These are phyloP conservation scores for Hypoxylon crocopeplum DNA, from an alignment of 495 filamentous ascomycete species.

Conservation along the genomic window DNA sequence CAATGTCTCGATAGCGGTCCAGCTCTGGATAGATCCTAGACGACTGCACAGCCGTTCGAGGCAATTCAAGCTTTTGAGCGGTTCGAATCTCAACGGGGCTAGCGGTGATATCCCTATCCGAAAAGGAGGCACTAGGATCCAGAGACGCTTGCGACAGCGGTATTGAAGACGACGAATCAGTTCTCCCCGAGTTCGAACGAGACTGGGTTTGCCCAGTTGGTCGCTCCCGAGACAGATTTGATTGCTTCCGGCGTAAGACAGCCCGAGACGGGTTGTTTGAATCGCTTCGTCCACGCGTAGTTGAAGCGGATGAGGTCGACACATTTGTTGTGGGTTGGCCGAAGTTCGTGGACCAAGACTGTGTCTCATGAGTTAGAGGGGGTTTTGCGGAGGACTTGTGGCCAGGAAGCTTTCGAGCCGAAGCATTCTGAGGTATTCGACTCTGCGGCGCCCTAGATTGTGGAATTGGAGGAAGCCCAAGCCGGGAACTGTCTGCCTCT, in stretches of 20 bases:
- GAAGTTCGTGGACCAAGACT: constrained; percentile 37
- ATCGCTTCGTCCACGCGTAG: constrained; percentile 12
- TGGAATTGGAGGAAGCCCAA: constrained; percentile 37
- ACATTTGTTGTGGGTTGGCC: constrained; percentile 19
- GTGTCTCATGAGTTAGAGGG: constrained; percentile 41
- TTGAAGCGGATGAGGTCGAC: constrained; percentile 21
- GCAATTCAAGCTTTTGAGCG: constrained; percentile 45
- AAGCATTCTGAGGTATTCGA: constrained; percentile 45
- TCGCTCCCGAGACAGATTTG: constrained; percentile 50
- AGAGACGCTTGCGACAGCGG: constrained; percentile 41
- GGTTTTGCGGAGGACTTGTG: constrained; percentile 24
- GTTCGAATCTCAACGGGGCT: constrained; percentile 48
- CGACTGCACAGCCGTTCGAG: constrained; percentile 41
- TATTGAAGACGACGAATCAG: constrained; percentile 49
- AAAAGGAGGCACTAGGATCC: constrained; percentile 36
- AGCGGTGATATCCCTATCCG: constrained; percentile 48
- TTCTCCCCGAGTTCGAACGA: constrained; percentile 45
- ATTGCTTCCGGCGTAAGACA: constrained; percentile 55
- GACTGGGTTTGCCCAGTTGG: constrained; percentile 39
- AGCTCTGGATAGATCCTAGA: constrained; percentile 58
- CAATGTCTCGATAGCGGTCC: constrained; percentile 58
- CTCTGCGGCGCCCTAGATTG: constrained; percentile 42
- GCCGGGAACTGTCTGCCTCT: constrained; percentile 29
- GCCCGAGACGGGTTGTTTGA: constrained; percentile 44
- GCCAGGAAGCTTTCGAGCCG: constrained; percentile 31